Base-by-base conservation (phyloP, 176 grass and related monocot genomes). In the Carex scoparia region DNA sequence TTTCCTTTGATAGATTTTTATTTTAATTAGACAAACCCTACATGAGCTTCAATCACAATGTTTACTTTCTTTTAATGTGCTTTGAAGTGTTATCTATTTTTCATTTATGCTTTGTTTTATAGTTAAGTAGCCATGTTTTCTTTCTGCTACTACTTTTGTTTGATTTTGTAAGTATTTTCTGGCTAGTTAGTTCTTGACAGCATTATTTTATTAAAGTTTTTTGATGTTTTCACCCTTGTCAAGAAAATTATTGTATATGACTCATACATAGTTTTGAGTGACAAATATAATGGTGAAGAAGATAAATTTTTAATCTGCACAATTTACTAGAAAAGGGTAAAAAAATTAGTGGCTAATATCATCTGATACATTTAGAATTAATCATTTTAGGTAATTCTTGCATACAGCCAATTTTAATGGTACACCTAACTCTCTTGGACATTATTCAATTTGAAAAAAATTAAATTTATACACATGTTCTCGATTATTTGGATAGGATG, bases 111-210 rank as follows among this genome's bases (percentile, higher is more conserved):
- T 37, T 27, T 58, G 13, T 63, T 63, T 65, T 81, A 23, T 42
- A 64, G 59, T 81, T 58, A 65, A 81, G 16, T 46, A 65, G 10
- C 51, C 14, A 48, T 58, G 37, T 63, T 63, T 63, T 7, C 48
- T 58, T 57, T 58, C 49, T 79, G 10, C 2, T 49, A 13, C 7
- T 81, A 1, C 44, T 37, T 65, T 15, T 81, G 32, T 42, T 81
- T 81, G 79, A 81, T 37, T 81, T 61, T 65, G 35, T 81, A 49
- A 48, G 65, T 27, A 46, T 7, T 63, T 81, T 81, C 2, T 81
- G 8, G 5, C 16, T 81, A 18, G 38, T 23, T 72, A 69, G 32
- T 74, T 84, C 68, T 57, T 75, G 74, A 74, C 8, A 38, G 32
- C 49, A 73, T 11, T 28, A 13, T 60, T 65, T 58, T 69, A 69